Evolutionary conservation across 1,284 basidiomycete species (phyloP).

Genomic region (Papiliotrema terrestris): DNA sequence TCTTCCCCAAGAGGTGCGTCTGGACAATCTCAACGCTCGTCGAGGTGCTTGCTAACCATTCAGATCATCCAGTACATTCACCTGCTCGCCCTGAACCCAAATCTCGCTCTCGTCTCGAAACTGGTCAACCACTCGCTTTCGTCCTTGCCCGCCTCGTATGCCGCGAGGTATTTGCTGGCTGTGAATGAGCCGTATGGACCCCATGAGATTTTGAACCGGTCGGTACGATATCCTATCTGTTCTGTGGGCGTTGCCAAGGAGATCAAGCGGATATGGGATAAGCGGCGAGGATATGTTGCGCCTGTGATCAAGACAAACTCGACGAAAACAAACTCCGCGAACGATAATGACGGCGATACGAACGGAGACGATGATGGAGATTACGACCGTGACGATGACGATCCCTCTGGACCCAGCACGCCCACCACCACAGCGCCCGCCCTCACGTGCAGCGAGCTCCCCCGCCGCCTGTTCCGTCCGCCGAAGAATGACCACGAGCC

Average conservation of each 20-base stretch:
- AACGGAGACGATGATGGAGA: too few species aligned
- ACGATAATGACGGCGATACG: neutral
- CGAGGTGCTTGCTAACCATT: too few species aligned
- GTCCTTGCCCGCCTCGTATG: slow-evolving; percentile 19
- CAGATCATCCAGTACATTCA: slow-evolving; percentile 73
- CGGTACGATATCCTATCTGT: slow-evolving; percentile 36
- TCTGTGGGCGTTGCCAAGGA: slow-evolving; percentile 24
- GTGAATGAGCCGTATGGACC: slow-evolving; percentile 23
- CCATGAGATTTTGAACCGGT: slow-evolving; percentile 20
- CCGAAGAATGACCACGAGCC: neutral
- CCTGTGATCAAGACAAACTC: neutral
- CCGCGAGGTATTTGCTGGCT: slow-evolving; percentile 30
- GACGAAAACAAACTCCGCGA: neutral
- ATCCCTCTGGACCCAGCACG: neutral
- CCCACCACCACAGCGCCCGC: slow-evolving; percentile 3
- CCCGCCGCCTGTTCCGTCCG: slow-evolving; percentile 39
- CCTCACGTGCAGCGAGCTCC: slow-evolving; percentile 33
- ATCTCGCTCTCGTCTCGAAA: slow-evolving; percentile 58
- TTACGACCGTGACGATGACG: neutral
- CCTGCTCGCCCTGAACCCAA: slow-evolving; percentile 59
- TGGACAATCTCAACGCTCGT: neutral
- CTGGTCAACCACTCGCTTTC: slow-evolving; percentile 57
- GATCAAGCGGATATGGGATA: slow-evolving; percentile 33
- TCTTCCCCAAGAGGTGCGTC: neutral
- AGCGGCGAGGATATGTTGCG: slow-evolving; percentile 13